These are phyloP conservation scores for Peniophora sp. DNA, from an alignment of 1,284 basidiomycete genomes.

Conservation along the genomic window DNA sequence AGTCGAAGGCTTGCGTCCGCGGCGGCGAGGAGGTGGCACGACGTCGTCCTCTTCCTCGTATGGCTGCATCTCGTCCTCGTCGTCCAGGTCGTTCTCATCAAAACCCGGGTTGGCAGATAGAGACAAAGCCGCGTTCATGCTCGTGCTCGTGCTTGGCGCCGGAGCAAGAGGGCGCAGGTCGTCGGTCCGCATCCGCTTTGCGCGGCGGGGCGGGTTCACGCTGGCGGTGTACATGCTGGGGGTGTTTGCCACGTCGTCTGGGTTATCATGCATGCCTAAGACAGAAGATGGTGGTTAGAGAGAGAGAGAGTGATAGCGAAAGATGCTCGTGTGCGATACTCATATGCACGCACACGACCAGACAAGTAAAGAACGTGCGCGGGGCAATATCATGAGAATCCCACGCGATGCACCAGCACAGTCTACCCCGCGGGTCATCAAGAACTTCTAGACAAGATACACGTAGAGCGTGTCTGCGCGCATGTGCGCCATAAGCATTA, in stretches of 20 bases:
- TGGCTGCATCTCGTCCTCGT: constrained; percentile 14
- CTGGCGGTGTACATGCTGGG: constrained; percentile 34
- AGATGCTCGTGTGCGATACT: too few relatives aligned
- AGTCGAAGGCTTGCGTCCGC: constrained; percentile 62
- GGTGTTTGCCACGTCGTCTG: background rate
- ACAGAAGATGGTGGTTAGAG: too few relatives aligned
- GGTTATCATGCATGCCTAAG: background rate
- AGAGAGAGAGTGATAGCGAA: too few relatives aligned
- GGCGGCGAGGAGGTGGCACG: constrained; percentile 31
- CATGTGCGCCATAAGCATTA: too few relatives aligned
- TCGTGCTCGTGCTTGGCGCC: constrained; percentile 15
- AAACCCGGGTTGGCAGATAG: background rate
- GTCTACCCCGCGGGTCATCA: too few relatives aligned
- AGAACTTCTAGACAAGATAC: too few relatives aligned
- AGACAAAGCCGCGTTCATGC: background rate
- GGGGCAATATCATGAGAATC: too few relatives aligned
- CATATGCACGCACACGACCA: too few relatives aligned
- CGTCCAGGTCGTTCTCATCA: constrained; percentile 12
- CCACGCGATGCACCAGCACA: too few relatives aligned
- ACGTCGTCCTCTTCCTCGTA: constrained; percentile 24
- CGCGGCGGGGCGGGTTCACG: constrained; percentile 50
- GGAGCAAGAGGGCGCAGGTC: constrained; percentile 10
- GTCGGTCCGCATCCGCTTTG: constrained; percentile 34
- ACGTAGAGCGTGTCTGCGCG: too few relatives aligned
- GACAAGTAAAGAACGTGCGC: too few relatives aligned